Base-by-base conservation (phyloP, 1,284 basidiomycete genomes). In the Ceratobasidium sp. region DNA sequence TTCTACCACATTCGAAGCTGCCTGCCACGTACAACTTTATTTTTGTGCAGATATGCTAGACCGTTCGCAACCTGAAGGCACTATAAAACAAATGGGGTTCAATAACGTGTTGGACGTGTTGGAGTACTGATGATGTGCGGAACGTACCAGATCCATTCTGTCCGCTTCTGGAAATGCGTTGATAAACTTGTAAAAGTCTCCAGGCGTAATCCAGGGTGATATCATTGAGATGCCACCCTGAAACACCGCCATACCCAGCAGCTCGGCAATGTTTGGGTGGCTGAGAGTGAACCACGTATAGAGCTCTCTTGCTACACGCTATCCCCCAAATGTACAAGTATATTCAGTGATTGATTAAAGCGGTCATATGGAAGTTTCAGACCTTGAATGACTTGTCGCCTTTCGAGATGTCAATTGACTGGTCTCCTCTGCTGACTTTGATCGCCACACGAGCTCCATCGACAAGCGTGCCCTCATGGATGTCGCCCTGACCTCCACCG, bases 241-340 rank as follows among this genome's bases (percentile, higher is more conserved):
- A 62, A 62, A 62, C 6, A 15, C 12, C 13, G 59, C 59, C 28
- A 62, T 38, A 17, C 59, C 59, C 59, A 62, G 26, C 10, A 62
- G 33, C 33, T 33, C 33, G 33, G 33, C 33, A 33, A 33, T 33
- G 33, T 33, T 33, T 33, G 33, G 33, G 33, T 33, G 33, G 33
- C 33, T 33, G 33, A 33, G 33, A 4, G 33, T 33, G 33, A 42
- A 62, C 59, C 59, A 62, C 6, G 33, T 38, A 26, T 62, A 33
- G 13, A 62, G 40, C 33, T 62, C 59, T 62, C 59, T 15, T 40
- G 59, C 59, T n/a, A n/a, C 59, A 15, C 28, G 59, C 59, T 62
- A 38, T 7, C 13, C 12, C 20, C 13, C 12, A 13, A 50, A 50
- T 20, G 48, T 50, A 50, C 48, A 20, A 15, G 12, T 15, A 20